Base-by-base conservation (phyloP, 805 yeast species). In the Wickerhamomyces queroliae region DNA sequence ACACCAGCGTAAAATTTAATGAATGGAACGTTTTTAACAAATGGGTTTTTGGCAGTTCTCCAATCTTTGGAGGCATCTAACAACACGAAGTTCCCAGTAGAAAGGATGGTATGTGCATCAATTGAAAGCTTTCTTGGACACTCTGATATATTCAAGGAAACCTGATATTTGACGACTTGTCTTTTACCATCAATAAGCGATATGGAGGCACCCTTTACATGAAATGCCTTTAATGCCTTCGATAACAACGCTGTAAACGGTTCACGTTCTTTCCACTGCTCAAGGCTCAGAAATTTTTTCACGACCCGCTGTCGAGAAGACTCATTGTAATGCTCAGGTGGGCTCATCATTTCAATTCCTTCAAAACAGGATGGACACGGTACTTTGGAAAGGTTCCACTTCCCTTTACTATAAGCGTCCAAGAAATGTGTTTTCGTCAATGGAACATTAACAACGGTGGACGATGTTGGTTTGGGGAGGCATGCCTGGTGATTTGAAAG, bases 41-140 rank as follows among this genome's bases (percentile, higher is more conserved):
- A 63, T 0, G 91, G 91, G 49, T 77, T 80, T 30, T 64, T 61
- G 15, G 59, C 50, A 4, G 80, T 72, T 54, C 95, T 66, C 93
- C 95, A 84, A 53, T 84, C 95, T 26, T 62, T 61, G 5, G 76
- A 56, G 3, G 89, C 79, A 55, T 83, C 85, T 5, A 68, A 53
- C 7, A 84, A 47, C 4, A 77, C 62, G 39, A 84, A 73, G 44
- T 70, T 67, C 2, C 68, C 78, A 7, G 64, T 56, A 0, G 89
- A 80, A 26, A 84, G 59, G 2, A 84, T 67, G 0, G 88, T 67
- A 59, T 84, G 91, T 8, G 78, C 78, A 54, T 84, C 93, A 34
- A 84, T 58, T 7, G 88, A 78, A 2, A 78, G 61, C 17, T 57
- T 59, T 38, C 87, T 64, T 11, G 78, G 78, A 36, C 78, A 68